These are phyloP conservation scores for Oenanthe javanica DNA, from an alignment of 140 eudicot genomes.

Conservation along the genomic window DNA sequence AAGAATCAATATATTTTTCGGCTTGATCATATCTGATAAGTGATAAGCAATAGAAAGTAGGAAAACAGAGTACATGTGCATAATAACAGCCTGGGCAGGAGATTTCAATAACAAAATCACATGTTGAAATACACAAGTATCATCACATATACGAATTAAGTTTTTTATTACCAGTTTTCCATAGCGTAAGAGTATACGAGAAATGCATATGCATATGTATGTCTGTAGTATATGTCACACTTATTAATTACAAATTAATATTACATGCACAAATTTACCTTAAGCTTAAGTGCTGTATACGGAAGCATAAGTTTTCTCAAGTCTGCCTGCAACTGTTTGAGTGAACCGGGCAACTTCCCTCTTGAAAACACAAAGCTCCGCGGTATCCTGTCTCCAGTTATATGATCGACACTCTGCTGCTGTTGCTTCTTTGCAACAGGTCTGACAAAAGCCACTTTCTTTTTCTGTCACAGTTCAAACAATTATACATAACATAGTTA, in stretches of 20 bases:
- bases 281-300: constrained; percentile 79
- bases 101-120: neutral
- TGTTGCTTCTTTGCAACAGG: constrained; percentile 48
- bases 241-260: neutral
- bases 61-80: too few species aligned
- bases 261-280: constrained; percentile 30
- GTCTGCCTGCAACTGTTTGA: constrained; percentile 69
- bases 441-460: constrained; percentile 58
- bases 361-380: constrained; percentile 82
- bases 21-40: too few species aligned
- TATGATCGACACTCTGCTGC: constrained; percentile 67
- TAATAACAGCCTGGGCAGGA: neutral
- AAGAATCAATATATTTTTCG: too few species aligned
- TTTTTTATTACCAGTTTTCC: neutral
- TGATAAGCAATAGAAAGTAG: too few species aligned
- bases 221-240: neutral
- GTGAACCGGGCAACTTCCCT: constrained; percentile 62
- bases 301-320: constrained; percentile 92
- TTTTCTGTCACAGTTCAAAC: constrained; percentile 38
- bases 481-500: neutral
- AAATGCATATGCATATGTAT: neutral
- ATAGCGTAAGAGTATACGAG: neutral
- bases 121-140: neutral
- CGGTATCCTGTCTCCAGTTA: constrained; percentile 86
- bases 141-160: neutral